Evolutionary conservation across 2,329 filamentous ascomycete species (phyloP), one percentile per base, ranked within the genome.

Genomic region (Penicillium sp.): DNA sequence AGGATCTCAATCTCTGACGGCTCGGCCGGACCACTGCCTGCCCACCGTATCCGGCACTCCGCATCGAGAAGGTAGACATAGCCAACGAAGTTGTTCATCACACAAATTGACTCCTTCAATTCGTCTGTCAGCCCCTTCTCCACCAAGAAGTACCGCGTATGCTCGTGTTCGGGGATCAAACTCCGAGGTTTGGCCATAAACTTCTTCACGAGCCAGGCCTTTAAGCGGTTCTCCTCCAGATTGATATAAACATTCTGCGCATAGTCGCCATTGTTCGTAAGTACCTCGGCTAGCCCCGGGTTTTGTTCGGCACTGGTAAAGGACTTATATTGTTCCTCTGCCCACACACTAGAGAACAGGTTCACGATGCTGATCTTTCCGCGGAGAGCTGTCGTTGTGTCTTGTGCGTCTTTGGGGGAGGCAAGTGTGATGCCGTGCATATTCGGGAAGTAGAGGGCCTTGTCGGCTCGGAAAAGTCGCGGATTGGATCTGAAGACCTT

Each of bases 381-480:
- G 33, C 75, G 70, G 41, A 97, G 75, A 3, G 84, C 65, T 0
- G 82, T 76, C 6, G 90, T 96, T 2, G 90, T 95, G 67, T 94
- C 80, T 29, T 73, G 63, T 33, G 69, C 68, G 41, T 70, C 71
- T 58, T 70, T 69, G 34, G 70, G 70, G 52, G 79, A 81, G 39
- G 78, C 70, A 19, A 96, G 75, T 2, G 89, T 96, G 53, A 79
- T 74, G 31, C 93, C 93, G 62, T 78, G 79, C 43, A 98, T 74
- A 69, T 98, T 98, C 31, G 93, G 93, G 70, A 98, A 96, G 74
- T 86, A 97, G 49, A 96, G 78, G 4, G 91, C 85, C 36, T 82
- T 77, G 26, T 94, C 87, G 50, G 77, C 77, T 58, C 83, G 85
- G 76, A 97, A 97, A 33, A 91, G 77, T n/a, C 84, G 77, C 3